Conservation (phyloP, 2,329 filamentous ascomycete species). For the Pseudopyrenochaeta lycopersici region DNA sequence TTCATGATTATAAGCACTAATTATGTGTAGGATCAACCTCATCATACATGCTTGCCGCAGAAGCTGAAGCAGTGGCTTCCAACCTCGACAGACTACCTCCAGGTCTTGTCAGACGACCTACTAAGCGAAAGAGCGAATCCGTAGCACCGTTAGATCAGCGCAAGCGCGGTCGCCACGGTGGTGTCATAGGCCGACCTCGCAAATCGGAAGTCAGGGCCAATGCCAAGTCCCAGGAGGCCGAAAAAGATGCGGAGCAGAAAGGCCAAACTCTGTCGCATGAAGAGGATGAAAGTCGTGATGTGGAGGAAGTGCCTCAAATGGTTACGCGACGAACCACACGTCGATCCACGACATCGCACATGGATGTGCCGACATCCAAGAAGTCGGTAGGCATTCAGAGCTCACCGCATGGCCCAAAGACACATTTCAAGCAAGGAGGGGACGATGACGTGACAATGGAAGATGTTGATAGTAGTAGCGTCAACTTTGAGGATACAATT, state of each 20-base stretch:
- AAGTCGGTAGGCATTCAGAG: background rate
- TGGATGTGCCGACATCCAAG: background rate
- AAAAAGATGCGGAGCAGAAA: background rate
- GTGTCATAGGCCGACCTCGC: constrained; percentile 23
- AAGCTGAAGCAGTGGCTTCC: constrained; percentile 26
- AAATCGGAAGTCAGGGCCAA: constrained; percentile 12
- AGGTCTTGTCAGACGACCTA: constrained; percentile 4
- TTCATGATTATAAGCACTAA: background rate
- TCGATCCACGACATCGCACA: constrained; percentile 8
- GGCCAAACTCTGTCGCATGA: background rate
- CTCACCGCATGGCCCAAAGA: too few species aligned
- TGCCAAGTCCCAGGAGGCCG: background rate
- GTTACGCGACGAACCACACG: constrained; percentile 23
- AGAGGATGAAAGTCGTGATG: background rate
- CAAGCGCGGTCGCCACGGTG: constrained; percentile 23
- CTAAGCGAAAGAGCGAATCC: constrained; percentile 30
- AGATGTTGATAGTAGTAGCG: background rate
- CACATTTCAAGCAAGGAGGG: too few species aligned
- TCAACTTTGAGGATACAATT: background rate
- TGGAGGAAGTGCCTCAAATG: constrained; percentile 6
- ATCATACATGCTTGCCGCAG: constrained; percentile 24
- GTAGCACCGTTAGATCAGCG: constrained; percentile 1
- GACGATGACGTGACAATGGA: background rate
- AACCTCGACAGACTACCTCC: constrained; percentile 33
- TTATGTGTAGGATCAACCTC: background rate